Percentiles rank a stretch among this genome's conserved stretches.
phyloP scores from a whole-genome alignment of 441 rosid genomes.

The Pelargonium cotyledonis region DNA sequence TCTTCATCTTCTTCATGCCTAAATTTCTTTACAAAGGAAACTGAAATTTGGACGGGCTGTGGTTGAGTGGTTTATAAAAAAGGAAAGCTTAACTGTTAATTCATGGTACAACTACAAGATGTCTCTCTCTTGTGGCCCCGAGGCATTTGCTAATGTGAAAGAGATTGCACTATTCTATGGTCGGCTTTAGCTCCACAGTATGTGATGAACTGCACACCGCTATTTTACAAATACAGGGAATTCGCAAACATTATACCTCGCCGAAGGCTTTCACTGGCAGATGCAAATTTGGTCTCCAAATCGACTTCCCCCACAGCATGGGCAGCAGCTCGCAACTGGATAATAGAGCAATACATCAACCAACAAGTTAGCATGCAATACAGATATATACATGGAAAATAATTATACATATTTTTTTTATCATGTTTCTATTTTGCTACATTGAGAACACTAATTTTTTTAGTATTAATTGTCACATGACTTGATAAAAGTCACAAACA shows the following conservation, averaged over 20 bases:
- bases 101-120: too few species aligned
- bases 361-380: not conserved
- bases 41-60: too few species aligned
- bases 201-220: too few species aligned
- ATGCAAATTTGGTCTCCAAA: slow-evolving; percentile 72
- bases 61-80: too few species aligned
- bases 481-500: not conserved
- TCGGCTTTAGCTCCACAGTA: too few species aligned
- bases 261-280: slow-evolving; percentile 84
- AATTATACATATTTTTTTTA: not conserved
- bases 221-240: slow-evolving; percentile 66
- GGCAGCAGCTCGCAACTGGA: slow-evolving; percentile 81
- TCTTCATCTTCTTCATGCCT: too few species aligned
- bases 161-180: too few species aligned
- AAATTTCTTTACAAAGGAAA: too few species aligned
- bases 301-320: slow-evolving; percentile 78
- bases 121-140: too few species aligned
- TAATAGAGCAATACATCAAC: not conserved
- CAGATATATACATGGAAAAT: not conserved
- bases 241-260: slow-evolving; percentile 97
- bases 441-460: slow-evolving; percentile 13
- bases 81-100: too few species aligned
- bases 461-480: not conserved
- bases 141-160: too few species aligned
- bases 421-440: not conserved